These are phyloP conservation scores for Cladophialophora immunda DNA, from an alignment of 2,329 filamentous ascomycete genomes.

Conservation along the genomic window DNA sequence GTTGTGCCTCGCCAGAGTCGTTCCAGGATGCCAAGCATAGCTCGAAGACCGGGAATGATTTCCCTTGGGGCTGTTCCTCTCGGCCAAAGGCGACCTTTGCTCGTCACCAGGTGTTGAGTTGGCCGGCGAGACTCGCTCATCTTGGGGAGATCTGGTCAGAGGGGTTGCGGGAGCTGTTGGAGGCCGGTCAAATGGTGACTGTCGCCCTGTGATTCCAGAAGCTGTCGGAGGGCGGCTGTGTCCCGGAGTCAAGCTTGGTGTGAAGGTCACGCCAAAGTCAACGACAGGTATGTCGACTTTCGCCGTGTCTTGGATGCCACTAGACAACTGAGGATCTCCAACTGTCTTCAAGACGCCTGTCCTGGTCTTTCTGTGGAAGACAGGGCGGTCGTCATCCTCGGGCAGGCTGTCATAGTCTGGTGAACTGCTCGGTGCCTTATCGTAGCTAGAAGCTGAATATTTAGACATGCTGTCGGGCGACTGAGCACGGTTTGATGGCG, in stretches of 20 bases:
- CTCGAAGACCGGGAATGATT: slow-evolving; percentile 56
- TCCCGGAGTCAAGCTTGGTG: slow-evolving; percentile 63
- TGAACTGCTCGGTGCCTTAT: slow-evolving; percentile 69
- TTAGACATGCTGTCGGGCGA: slow-evolving; percentile 30
- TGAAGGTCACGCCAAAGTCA: slow-evolving; percentile 86
- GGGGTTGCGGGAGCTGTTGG: slow-evolving; percentile 29
- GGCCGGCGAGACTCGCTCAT: slow-evolving; percentile 23
- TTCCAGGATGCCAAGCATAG: slow-evolving; percentile 80
- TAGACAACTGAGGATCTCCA: slow-evolving; percentile 50
- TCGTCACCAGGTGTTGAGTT: slow-evolving; percentile 22
- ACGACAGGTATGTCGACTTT: slow-evolving; percentile 70
- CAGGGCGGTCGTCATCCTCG: slow-evolving; percentile 43
- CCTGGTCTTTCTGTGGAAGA: slow-evolving; percentile 66
- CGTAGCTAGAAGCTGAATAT: slow-evolving; percentile 55
- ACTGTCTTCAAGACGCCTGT: slow-evolving; percentile 83
- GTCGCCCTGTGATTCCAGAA: slow-evolving; percentile 53
- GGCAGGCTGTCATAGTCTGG: slow-evolving; percentile 82
- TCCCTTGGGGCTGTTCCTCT: slow-evolving; percentile 22
- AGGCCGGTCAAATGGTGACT: slow-evolving; percentile 31
- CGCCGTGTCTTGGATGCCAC: slow-evolving; percentile 49
- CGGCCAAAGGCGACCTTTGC: slow-evolving; percentile 22
- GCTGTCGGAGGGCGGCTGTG: slow-evolving; percentile 64
- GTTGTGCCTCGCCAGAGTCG: slow-evolving; percentile 57
- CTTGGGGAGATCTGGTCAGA: slow-evolving; percentile 16
- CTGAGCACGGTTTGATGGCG: slow-evolving; percentile 49